Base-by-base conservation (phyloP, 2,329 filamentous ascomycete genomes). In the Trichoderma sp. region DNA sequence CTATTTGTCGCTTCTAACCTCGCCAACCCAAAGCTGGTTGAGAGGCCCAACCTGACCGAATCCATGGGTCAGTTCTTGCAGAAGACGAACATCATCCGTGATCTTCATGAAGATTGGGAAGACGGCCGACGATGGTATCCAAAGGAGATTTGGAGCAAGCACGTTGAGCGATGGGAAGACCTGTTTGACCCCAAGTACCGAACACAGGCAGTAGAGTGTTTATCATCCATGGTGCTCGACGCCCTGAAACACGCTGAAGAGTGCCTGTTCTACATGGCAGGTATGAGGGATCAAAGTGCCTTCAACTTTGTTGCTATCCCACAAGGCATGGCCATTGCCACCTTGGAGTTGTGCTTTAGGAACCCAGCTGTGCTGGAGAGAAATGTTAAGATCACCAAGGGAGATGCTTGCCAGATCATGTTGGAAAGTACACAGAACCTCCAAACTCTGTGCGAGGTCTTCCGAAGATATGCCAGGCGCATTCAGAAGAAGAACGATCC, bases 261-360 rank as follows among this genome's bases (percentile, higher is more conserved):
- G 76, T 98, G 94, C 77, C 81, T 99, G n/a, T 97, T 94, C 83
- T 99, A 98, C 82, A 93, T 99, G 83, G 94, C 94, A 5, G 95
- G 92, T 56, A 88, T 99, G 71, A 90, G 90, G 72, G 95, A 99
- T 77, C 95, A 99, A 82, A 97, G 93, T 77, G 93, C 97, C 29
- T 99, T 99, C 88, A 99, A 99, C 85, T 99, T 99, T 79, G 93
- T 93, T 57, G 94, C 94, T 67, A 99, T 99, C 71, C 95, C 95
- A 2, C 95, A 99, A 80, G 85, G 89, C 71, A 99, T 99, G 95
- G 95, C 94, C 64, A 97, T 99, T 78, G 94, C 95, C 9, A 98
- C 94, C 0, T 82, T 98, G 50, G 94, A 97, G 73, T 83, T 93
- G 19, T 91, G 94, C 74, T 99, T 98, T 87, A 90, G 92, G 75